Base-by-base conservation (phyloP, 768 basidiomycete species). In the Scleroderma citrinum region DNA sequence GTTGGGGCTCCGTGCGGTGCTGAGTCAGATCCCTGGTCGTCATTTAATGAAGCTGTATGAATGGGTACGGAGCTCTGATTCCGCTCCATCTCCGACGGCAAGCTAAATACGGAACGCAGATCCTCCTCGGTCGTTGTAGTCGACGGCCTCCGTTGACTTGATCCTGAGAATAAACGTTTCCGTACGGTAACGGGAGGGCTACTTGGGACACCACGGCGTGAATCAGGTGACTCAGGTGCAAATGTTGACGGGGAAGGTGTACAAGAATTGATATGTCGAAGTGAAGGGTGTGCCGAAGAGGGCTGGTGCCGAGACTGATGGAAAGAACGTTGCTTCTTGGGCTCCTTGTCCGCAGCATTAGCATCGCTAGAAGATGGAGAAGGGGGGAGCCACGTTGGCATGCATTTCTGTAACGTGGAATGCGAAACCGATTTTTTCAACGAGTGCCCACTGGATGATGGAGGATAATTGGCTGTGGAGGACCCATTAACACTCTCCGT, bases 151-250 rank as follows among this genome's bases (percentile, higher is more conserved):
- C 76, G 70, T 38, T 66, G 53, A 56, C 75, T 79, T 7, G 80
- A 75, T 32, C 75, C 72, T 16, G 85, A 85, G 56, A 85, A 85
- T 12, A 87, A 63, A n/a, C 85, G 76, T 57, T 76, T 65, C 29
- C 71, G 69, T 26, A 66, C 55, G 35, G 71, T 65, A 19, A 69
- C 53, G 16, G 76, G 34, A 12, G 50, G 41, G 38, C 42, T 40
- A 19, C 11, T 32, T 23, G 55, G 32, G 37, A 23, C 29, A 21
- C 35, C 44, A 38, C 46, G 50, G 23, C 44, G 38, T 36, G 34
- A 36, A 32, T 52, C 31, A 16, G 44, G 34, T 20, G 36, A 35
- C 24, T 59, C 54, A 12, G 51, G 19, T 42, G 47, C 37, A 29
- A 34, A 23, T 5, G 52, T 14, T n/a, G 56, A 51, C 12, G 58